Conservation (phyloP, 2,329 filamentous ascomycete species). For the Cadophora malorum region DNA sequence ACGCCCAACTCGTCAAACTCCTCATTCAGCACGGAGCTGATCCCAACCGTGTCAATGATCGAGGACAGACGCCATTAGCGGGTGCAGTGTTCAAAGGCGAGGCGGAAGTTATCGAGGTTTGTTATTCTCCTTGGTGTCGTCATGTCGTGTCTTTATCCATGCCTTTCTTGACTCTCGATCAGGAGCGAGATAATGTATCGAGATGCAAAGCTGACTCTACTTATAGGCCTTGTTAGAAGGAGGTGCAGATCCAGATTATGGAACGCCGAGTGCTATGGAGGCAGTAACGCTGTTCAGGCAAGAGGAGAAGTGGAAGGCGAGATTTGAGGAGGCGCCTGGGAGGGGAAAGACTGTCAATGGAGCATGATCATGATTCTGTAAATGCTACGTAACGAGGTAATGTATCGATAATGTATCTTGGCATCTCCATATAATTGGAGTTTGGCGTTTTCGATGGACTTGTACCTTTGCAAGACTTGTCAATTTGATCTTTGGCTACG, state of each 20-base stretch:
- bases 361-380: neutral
- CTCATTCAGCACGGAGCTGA: conserved; percentile 69
- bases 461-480: neutral
- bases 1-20: conserved; percentile 63
- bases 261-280: conserved; percentile 55
- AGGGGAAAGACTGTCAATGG: conserved; percentile 50
- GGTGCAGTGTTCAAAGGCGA: conserved; percentile 78
- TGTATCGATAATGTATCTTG: neutral
- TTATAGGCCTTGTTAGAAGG: conserved; percentile 55
- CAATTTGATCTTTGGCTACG: neutral
- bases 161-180: too few relatives aligned
- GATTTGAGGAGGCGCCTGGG: conserved; percentile 57
- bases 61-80: conserved; percentile 71
- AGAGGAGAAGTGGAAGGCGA: conserved; percentile 56
- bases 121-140: conserved; percentile 25
- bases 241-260: conserved; percentile 60
- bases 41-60: conserved; percentile 70
- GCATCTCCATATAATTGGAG: neutral
- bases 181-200: neutral
- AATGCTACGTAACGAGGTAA: neutral
- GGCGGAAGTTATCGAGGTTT: conserved; percentile 65
- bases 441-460: neutral
- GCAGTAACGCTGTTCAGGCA: conserved; percentile 60
- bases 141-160: too few relatives aligned
- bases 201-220: neutral